A percentile compares a stretch with the other conserved stretches of the same genome.
These are phyloP conservation scores for Fusarium palustre DNA, from an alignment of 2,329 filamentous ascomycete genomes.

Conservation along the genomic window DNA sequence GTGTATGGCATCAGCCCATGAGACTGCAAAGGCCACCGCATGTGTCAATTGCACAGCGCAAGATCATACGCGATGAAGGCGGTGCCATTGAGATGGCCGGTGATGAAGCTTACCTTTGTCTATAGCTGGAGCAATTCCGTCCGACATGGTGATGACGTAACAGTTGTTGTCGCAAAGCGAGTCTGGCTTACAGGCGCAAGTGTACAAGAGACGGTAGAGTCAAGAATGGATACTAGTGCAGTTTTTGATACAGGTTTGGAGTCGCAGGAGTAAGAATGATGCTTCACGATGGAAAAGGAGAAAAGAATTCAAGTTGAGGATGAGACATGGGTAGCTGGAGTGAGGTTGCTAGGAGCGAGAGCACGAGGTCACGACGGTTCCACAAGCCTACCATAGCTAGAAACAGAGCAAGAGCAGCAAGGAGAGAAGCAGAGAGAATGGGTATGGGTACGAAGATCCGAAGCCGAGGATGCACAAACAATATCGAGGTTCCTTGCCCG, in stretches of 20 bases:
- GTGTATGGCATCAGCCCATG: neutral
- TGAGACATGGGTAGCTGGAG: conserved; percentile 37
- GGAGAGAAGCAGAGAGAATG: conserved; percentile 22
- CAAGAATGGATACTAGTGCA: conserved; percentile 14
- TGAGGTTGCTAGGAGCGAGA: conserved; percentile 35
- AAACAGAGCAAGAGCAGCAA: conserved; percentile 17
- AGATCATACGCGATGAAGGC: conserved; percentile 1
- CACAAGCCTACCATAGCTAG: conserved; percentile 37
- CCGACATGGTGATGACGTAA: conserved; percentile 54
- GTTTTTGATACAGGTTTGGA: conserved; percentile 21
- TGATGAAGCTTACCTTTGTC: conserved; percentile 51
- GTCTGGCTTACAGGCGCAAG: conserved; percentile 32
- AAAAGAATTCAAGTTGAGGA: conserved; percentile 40
- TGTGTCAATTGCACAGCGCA: conserved; percentile 33
- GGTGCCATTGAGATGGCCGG: conserved; percentile 25
- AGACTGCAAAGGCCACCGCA: conserved; percentile 3
- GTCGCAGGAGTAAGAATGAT: conserved; percentile 15
- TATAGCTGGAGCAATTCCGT: conserved; percentile 52
- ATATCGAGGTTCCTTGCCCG: conserved; percentile 41
- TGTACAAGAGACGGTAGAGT: conserved; percentile 19
- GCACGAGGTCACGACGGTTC: conserved; percentile 51
- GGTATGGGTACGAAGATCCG: conserved; percentile 35
- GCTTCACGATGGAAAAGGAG: conserved; percentile 34
- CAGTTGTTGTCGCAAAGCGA: conserved; percentile 36
- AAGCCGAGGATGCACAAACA: conserved; percentile 38